Evolutionary conservation across 2,329 filamentous ascomycete genomes (phyloP).

Genomic region (Sphaerostilbella broomeana): DNA sequence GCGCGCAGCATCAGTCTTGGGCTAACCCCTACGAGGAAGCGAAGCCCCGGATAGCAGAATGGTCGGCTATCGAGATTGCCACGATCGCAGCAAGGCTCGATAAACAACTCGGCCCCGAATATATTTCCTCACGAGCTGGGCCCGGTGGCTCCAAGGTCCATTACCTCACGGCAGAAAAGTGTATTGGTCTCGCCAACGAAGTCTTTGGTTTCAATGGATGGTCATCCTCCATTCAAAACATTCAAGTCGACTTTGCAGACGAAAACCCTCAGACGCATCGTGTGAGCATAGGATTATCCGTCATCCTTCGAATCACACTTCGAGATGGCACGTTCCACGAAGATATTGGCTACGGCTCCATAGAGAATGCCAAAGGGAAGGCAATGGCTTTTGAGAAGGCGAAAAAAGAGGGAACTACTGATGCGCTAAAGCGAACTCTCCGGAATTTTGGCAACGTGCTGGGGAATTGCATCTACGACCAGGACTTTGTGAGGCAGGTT

Average conservation of each 20-base stretch:
- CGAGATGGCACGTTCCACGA: slow-evolving; percentile 95
- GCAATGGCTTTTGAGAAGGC: slow-evolving; percentile 96
- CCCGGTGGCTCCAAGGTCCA: slow-evolving; percentile 81
- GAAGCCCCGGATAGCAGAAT: slow-evolving; percentile 64
- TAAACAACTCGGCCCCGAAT: slow-evolving; percentile 92
- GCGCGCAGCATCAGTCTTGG: slow-evolving; percentile 54
- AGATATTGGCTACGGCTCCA: slow-evolving; percentile 93
- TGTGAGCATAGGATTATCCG: slow-evolving; percentile 78
- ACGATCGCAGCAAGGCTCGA: slow-evolving; percentile 81
- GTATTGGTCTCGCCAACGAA: slow-evolving; percentile 89
- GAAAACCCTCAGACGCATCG: slow-evolving; percentile 72
- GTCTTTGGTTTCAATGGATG: slow-evolving; percentile 97
- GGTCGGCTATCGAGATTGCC: slow-evolving; percentile 84
- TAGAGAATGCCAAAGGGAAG: slow-evolving; percentile 93
- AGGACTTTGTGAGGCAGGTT: slow-evolving; percentile 85
- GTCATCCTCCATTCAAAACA: slow-evolving; percentile 92
- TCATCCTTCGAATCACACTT: slow-evolving; percentile 83
- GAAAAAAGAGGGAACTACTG: slow-evolving; percentile 96
- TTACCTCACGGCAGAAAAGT: slow-evolving; percentile 94
- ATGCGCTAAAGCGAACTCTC: slow-evolving; percentile 82
- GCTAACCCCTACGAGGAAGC: slow-evolving; percentile 77
- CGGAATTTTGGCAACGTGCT: slow-evolving; percentile 92
- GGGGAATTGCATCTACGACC: slow-evolving; percentile 98
- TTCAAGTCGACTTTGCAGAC: slow-evolving; percentile 93
- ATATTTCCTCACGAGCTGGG: slow-evolving; percentile 80